These are phyloP conservation scores for Croton setiger DNA, from an alignment of 441 rosid species.

Conservation along the genomic window DNA sequence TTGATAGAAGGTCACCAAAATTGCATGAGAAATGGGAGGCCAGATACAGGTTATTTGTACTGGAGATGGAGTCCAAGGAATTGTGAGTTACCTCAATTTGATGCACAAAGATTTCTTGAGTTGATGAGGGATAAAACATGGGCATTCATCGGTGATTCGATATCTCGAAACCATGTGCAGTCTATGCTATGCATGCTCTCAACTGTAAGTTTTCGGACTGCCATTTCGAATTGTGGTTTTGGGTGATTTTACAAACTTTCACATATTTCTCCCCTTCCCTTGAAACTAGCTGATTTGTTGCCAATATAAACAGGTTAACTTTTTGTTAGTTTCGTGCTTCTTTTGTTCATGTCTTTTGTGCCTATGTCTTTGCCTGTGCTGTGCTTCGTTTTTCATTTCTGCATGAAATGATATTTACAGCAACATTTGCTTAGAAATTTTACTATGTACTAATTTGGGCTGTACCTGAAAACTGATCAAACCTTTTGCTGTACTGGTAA, in stretches of 20 bases:
- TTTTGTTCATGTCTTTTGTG: not conserved
- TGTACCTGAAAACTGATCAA: not conserved
- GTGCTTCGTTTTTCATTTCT: no score
- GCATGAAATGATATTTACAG: no score
- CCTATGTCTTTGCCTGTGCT: not conserved
- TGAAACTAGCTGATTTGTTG: not conserved
- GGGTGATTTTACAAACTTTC: slow-evolving; percentile 10
- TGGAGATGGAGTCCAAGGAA: slow-evolving; percentile 87
- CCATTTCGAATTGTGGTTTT: slow-evolving; percentile 9
- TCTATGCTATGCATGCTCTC: slow-evolving; percentile 86
- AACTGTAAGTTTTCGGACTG: slow-evolving; percentile 35
- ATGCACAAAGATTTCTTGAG: slow-evolving; percentile 56
- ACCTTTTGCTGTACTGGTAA: not conserved
- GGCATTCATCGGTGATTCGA: slow-evolving; percentile 90
- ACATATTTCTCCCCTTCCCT: not conserved
- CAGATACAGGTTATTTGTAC: slow-evolving; percentile 67
- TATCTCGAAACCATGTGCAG: slow-evolving; percentile 89
- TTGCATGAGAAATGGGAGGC: slow-evolving; percentile 83
- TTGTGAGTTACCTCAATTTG: slow-evolving; percentile 66
- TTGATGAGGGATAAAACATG: slow-evolving; percentile 75
- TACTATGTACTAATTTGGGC: not conserved
- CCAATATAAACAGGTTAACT: not conserved
- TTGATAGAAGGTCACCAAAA: slow-evolving; percentile 80
- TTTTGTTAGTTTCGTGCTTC: not conserved
- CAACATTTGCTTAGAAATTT: not conserved